Percentiles rank a stretch among this genome's conserved stretches.
Conservation (phyloP, 352 stramenopile species). For the Elongisporangium anandrum region DNA sequence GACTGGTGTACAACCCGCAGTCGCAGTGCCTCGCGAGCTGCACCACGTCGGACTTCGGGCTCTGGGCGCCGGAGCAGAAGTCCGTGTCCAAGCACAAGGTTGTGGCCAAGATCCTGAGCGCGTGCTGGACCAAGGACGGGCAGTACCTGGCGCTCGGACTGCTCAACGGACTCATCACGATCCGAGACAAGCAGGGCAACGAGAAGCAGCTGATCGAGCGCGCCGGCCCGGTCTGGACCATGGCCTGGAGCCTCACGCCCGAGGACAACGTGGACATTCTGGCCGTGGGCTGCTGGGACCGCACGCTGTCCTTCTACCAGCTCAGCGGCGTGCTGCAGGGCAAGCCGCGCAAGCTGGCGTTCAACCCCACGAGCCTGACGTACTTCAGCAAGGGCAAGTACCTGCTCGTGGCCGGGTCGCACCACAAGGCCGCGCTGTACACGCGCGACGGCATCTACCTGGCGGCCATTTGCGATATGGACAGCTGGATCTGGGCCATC, state of each 20-base stretch:
- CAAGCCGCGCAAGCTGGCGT: conserved; percentile 88
- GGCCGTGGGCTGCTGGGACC: conserved; percentile 93
- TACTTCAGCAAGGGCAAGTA: conserved; percentile 93
- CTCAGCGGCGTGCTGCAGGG: conserved; percentile 77
- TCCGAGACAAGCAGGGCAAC: conserved; percentile 88
- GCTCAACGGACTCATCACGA: conserved; percentile 88
- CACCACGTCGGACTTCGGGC: conserved; percentile 92
- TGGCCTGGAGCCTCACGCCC: conserved; percentile 78
- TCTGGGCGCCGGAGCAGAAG: conserved; percentile 93
- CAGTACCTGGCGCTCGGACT: conserved; percentile 90
- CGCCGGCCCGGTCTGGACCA: conserved; percentile 78
- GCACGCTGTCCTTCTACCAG: conserved; percentile 91
- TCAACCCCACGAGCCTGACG: conserved; percentile 88
- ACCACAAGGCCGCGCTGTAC: conserved; percentile 86
- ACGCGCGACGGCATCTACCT: conserved; percentile 79
- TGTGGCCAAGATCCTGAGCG: conserved; percentile 90
- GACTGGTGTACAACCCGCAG: conserved; percentile 90
- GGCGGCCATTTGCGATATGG: conserved; percentile 68
- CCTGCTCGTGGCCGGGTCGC: conserved; percentile 84
- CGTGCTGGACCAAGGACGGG: conserved; percentile 90
- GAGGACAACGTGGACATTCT: conserved; percentile 86
- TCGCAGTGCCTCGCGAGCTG: conserved; percentile 91
- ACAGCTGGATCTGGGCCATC: conserved; percentile 92
- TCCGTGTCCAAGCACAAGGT: conserved; percentile 94
- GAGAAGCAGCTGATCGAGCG: conserved; percentile 91